A percentile compares a stretch with the other conserved stretches of the same genome.
Conservation (phyloP, 2,329 filamentous ascomycete species). For the Huntiella moniliformis region DNA sequence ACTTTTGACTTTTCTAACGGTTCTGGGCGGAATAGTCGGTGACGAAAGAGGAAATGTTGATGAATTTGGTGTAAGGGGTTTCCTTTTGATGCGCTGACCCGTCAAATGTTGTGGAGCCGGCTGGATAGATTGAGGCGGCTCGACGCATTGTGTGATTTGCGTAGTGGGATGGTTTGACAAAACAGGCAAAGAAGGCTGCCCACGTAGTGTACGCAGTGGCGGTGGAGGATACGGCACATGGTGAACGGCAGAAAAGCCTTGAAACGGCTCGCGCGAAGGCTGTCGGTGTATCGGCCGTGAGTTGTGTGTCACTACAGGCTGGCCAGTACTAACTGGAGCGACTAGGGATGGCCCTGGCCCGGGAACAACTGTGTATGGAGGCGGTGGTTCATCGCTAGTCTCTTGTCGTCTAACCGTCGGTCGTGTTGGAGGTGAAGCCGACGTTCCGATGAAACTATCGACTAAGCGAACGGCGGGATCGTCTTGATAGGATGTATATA, state of each 20-base stretch:
- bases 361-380: not conserved
- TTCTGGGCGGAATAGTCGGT: not conserved
- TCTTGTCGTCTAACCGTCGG: not conserved
- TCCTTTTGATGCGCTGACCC: conserved; percentile 2
- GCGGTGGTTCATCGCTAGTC: not conserved
- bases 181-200: no score
- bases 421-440: not conserved
- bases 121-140: not conserved
- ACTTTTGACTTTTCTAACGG: conserved; percentile 9
- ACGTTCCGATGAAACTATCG: not conserved
- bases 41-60: not conserved
- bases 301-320: not conserved
- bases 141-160: no score
- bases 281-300: not conserved
- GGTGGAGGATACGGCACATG: no score
- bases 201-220: no score
- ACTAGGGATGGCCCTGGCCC: not conserved
- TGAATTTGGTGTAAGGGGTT: not conserved
- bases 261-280: no score
- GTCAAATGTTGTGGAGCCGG: not conserved
- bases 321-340: not conserved
- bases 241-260: no score
- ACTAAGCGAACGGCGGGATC: conserved; percentile 1
- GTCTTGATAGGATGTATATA: not conserved
- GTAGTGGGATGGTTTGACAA: no score